Evolutionary conservation across 306 rosid genomes (phyloP), one percentile per base, ranked within the genome.

Genomic region (Senna tora): DNA sequence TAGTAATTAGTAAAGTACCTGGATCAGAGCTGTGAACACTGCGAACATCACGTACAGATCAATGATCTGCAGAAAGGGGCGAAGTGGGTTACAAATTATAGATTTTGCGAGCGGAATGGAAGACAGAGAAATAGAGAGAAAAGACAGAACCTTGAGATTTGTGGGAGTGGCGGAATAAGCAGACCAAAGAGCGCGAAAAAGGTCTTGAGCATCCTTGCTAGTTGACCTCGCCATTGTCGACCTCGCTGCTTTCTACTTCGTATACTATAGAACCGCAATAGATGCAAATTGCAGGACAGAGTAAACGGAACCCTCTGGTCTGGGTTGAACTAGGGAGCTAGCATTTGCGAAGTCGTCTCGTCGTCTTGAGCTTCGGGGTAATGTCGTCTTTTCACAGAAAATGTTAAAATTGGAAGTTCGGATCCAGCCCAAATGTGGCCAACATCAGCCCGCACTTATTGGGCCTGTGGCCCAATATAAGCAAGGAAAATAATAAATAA

Each of bases 161-260:
- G 82, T 80, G 5, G 97, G 95, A 47, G 92, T 91, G 65, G 97
- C 89, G 1, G 97, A 61, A 79, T 91, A 91, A 32, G 97, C 95
- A 46, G 95, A 91, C 54, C 95, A 86, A 68, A 91, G 84, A 25
- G 92, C 86, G 0, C 86, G 83, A 17, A 91, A 50, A 15, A 91
- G 92, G 39, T 75, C 92, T 62, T 85, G 84, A 11, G 90, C 92
- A 51, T 91, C 97, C 77, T 86, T 84, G 75, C 72, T 82, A 6
- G 84, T 78, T 20, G 95, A 81, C 33, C 51, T 55, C 20, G 75
- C 85, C 87, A 80, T 85, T 63, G 32, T 61, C 16, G 30, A 36
- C 9, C 49, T 59, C 45, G 65, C 19, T n/a, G 14, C 10, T 15
- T 16, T 12, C 9, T 36, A 4, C 47, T 10, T 59, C 12, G 9